These are phyloP conservation scores for Termitomyces sp. DNA, from an alignment of 768 basidiomycete species.

Conservation along the genomic window DNA sequence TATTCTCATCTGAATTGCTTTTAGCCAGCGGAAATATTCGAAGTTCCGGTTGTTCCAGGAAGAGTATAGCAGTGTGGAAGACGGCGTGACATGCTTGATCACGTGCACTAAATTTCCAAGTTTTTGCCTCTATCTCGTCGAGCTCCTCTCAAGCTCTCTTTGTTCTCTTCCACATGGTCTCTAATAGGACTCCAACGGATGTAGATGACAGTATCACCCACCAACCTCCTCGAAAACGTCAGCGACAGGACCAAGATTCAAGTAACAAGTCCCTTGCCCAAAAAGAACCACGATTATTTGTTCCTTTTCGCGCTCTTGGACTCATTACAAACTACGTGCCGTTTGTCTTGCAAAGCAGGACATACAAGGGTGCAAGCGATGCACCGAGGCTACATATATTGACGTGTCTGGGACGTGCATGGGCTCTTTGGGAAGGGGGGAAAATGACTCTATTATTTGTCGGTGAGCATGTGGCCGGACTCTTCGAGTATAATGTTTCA, in stretches of 20 bases:
- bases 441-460: constrained; percentile 92
- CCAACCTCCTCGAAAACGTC: constrained; percentile 47
- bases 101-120: constrained; percentile 8
- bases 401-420: constrained; percentile 82
- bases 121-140: constrained; percentile 3
- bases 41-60: no score
- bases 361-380: constrained; percentile 77
- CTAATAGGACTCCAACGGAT: constrained; percentile 10
- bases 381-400: constrained; percentile 80
- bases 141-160: not conserved
- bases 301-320: constrained; percentile 94
- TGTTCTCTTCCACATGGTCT: constrained; percentile 1
- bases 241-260: constrained; percentile 28
- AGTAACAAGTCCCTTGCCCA: constrained; percentile 9
- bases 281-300: constrained; percentile 60
- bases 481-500: not conserved
- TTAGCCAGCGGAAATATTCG: no score
- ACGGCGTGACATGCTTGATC: not conserved
- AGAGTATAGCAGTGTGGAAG: no score
- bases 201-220: constrained; percentile 18
- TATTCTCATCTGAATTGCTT: no score
- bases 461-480: constrained; percentile 49
- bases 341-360: constrained; percentile 80
- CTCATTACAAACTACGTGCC: constrained; percentile 89
- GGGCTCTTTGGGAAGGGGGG: constrained; percentile 96